Base-by-base conservation (phyloP, 225 moss, liverwort and hornwort species). In the Anthoceros angustus region DNA sequence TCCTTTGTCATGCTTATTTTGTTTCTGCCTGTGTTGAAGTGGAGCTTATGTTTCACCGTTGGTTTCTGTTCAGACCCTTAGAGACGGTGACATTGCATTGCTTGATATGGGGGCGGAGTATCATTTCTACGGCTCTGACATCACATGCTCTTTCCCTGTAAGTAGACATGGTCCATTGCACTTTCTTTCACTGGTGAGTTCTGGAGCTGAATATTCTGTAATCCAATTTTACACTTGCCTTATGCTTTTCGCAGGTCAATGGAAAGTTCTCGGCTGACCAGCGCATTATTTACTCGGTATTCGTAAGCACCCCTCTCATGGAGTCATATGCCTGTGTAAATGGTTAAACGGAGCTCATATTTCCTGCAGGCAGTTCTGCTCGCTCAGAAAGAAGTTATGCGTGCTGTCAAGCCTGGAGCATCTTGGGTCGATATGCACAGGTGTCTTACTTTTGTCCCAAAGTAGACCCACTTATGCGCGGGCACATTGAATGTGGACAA, bases 61-160 rank as follows among this genome's bases (percentile, higher is more conserved):
- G n/a, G n/a, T n/a, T n/a, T n/a, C n/a, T n/a, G n/a, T 70, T 63
- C 72, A 81, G 81, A 74, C 76, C 62, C 74, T 98, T 68, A 64
- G 83, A 66, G 81, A 92, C 72, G 95, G 95, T n/a, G 92, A 92
- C 64, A 89, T 98, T 80, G 95, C 92, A 20, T 76, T 98, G 70
- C 72, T 98, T 63, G 95, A 98, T 55, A 98, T 98, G 95, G 95
- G 92, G 60, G 88, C 88, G n/a, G 88, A 92, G 79, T 92, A 89
- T 66, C 82, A 85, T 43, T 98, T 68, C 67, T 98, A 92, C 67
- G 86, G 75, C 61, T 86, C 92, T 20, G 92, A 98, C 71, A 98
- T 98, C 63, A 98, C 95, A 43, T 98, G 92, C 71, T 92, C 92
- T 41, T 98, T 79, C 71, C 92, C 92, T n/a, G 80, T 42, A 64